A percentile compares a stretch with the other conserved stretches of the same genome.
phyloP scores from a whole-genome alignment of 1,139 yeast genomes.

The Taiozyma sp. region DNA sequence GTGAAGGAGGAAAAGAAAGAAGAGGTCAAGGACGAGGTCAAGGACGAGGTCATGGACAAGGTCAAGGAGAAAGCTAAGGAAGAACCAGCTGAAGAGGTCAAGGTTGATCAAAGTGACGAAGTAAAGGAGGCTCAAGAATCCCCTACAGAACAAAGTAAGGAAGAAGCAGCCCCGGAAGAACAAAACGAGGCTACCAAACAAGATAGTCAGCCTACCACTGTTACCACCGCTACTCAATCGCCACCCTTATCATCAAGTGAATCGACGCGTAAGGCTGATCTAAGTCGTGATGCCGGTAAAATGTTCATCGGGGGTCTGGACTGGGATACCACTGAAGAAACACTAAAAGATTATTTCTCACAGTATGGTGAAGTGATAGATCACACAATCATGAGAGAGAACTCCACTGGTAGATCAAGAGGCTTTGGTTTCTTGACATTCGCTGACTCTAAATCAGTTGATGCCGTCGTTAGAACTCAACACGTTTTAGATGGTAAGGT shows the following conservation, averaged over 20 bases:
- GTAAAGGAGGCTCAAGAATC: slow-evolving; percentile 16
- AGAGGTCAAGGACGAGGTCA: slow-evolving; percentile 8
- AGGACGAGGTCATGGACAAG: neutral
- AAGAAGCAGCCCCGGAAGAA: neutral
- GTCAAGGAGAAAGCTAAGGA: neutral
- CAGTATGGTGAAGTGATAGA: slow-evolving; percentile 91
- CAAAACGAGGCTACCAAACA: neutral
- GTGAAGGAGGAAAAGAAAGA: slow-evolving; percentile 10
- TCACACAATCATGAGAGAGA: slow-evolving; percentile 92
- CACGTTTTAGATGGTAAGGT: slow-evolving; percentile 95
- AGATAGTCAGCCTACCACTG: neutral
- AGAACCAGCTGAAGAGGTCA: slow-evolving; percentile 1
- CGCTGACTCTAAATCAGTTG: slow-evolving; percentile 77
- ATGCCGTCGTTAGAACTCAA: slow-evolving; percentile 80
- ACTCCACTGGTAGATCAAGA: slow-evolving; percentile 85
- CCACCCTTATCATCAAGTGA: slow-evolving; percentile 24
- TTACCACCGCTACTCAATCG: slow-evolving; percentile 17
- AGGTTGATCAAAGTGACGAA: slow-evolving; percentile 12
- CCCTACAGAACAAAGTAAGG: neutral
- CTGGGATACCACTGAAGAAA: slow-evolving; percentile 96
- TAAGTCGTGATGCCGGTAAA: slow-evolving; percentile 65
- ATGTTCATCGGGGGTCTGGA: slow-evolving; percentile 98
- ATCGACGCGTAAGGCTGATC: slow-evolving; percentile 30
- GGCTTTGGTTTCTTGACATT: slow-evolving; percentile 97
- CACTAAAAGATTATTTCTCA: slow-evolving; percentile 73